Percentiles rank a stretch among this genome's conserved stretches.
Conservation (phyloP, 768 basidiomycete genomes). For the Rhodotorula kratochvilovae region DNA sequence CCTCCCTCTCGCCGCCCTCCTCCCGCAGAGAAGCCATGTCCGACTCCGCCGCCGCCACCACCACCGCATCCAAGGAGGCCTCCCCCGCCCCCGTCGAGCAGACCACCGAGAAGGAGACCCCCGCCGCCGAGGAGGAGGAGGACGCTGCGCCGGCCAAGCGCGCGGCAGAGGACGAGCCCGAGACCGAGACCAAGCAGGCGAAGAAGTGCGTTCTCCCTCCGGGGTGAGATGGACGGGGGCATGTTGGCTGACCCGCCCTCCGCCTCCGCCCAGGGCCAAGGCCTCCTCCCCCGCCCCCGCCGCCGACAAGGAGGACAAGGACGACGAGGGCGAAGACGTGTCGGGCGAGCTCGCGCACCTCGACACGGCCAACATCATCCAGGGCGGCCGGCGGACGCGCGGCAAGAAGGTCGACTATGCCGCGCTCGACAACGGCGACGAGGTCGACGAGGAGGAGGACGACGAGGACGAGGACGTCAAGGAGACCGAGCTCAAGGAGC, state of each 20-base stretch:
- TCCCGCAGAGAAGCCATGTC: slow-evolving; percentile 5
- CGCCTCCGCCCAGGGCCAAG: slow-evolving; percentile 13
- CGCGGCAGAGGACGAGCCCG: slow-evolving; percentile 23
- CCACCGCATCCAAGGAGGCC: slow-evolving; percentile 7
- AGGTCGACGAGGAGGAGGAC: slow-evolving; percentile 2
- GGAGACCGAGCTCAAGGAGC: neutral
- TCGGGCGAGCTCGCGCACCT: slow-evolving; percentile 30
- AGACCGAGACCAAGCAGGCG: slow-evolving; percentile 6
- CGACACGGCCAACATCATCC: slow-evolving; percentile 34
- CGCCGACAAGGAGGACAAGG: slow-evolving; percentile 1
- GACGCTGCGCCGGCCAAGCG: slow-evolving; percentile 9
- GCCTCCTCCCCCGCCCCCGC: neutral
- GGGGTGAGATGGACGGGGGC: too few species aligned
- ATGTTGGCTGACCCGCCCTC: neutral
- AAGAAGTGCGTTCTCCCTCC: slow-evolving; percentile 18
- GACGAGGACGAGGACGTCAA: slow-evolving; percentile 4
- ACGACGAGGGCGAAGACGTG: slow-evolving; percentile 28
- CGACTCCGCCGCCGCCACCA: neutral
- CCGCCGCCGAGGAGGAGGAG: neutral
- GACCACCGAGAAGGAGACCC: too few species aligned
- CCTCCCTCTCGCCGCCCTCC: neutral
- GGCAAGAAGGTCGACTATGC: slow-evolving; percentile 36
- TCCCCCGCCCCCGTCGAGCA: slow-evolving; percentile 3
- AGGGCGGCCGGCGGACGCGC: slow-evolving; percentile 27
- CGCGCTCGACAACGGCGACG: slow-evolving; percentile 10